Evolutionary conservation across 345 rosid genomes (phyloP).

Genomic region (Brassica nigra): DNA sequence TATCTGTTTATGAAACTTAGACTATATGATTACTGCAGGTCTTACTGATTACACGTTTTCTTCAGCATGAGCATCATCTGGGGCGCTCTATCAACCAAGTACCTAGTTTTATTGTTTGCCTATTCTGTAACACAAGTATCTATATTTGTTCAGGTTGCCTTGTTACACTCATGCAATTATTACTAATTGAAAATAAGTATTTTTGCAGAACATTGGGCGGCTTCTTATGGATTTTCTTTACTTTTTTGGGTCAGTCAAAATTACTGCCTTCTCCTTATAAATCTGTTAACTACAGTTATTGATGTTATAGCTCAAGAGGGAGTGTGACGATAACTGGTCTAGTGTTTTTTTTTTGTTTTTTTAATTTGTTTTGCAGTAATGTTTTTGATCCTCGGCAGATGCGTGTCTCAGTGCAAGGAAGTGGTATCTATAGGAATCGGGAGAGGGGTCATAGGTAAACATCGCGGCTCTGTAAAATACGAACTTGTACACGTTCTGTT

Average conservation of each 20-base stretch:
- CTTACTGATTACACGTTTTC: conserved; percentile 79
- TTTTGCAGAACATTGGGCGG: conserved; percentile 84
- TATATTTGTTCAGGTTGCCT: conserved; percentile 18
- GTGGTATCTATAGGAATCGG: conserved; percentile 81
- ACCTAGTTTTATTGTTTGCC: conserved; percentile 29
- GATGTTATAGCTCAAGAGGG: conserved; percentile 7
- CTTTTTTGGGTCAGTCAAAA: conserved; percentile 86
- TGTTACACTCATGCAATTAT: conserved; percentile 8
- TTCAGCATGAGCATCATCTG: conserved; percentile 94
- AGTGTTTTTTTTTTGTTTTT: neutral
- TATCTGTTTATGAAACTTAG: conserved; percentile 22
- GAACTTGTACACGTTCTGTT: conserved; percentile 17
- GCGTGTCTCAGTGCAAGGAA: conserved; percentile 92
- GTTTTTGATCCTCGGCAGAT: conserved; percentile 99
- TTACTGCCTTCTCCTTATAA: conserved; percentile 27
- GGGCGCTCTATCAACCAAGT: conserved; percentile 89
- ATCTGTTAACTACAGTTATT: neutral
- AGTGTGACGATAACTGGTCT: conserved; percentile 5
- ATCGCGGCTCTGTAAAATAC: conserved; percentile 14
- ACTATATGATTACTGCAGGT: conserved; percentile 53
- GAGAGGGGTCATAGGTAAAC: conserved; percentile 93
- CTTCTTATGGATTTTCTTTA: conserved; percentile 98
- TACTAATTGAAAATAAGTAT: conserved; percentile 30
- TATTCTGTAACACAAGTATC: conserved; percentile 2
- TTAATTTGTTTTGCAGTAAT: conserved; percentile 57